Percentiles rank a stretch among this genome's conserved stretches.
phyloP scores from a whole-genome alignment of 345 rosid species.

The Pelargonium nanum region DNA sequence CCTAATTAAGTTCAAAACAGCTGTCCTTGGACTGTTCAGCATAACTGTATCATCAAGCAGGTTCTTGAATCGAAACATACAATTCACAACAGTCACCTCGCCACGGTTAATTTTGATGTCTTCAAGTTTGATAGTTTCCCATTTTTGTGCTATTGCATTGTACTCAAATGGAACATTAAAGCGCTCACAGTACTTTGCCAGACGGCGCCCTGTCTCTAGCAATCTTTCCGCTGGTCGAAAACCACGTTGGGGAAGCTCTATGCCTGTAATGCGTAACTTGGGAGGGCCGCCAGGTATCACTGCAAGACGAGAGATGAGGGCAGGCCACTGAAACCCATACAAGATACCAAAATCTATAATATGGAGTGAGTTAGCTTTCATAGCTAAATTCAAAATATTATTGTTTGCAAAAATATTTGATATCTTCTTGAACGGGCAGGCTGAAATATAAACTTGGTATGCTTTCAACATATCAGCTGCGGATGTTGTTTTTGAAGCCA shows the following conservation, averaged over 20 bases:
- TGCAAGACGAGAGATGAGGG: conserved; percentile 50
- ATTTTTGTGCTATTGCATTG: conserved; percentile 53
- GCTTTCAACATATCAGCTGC: conserved; percentile 58
- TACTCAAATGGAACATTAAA: conserved; percentile 67
- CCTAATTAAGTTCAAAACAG: conserved; percentile 46
- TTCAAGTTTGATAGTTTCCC: conserved; percentile 56
- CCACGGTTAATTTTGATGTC: conserved; percentile 40
- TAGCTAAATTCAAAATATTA: conserved; percentile 34
- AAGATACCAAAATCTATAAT: conserved; percentile 71
- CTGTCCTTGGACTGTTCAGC: conserved; percentile 47
- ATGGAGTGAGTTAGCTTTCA: conserved; percentile 42
- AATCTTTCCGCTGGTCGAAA: conserved; percentile 72
- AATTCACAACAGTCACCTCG: conserved; percentile 58
- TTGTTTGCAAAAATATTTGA: conserved; percentile 48
- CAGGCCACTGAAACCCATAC: conserved; percentile 84
- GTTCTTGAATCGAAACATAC: conserved; percentile 47
- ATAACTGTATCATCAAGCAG: conserved; percentile 56
- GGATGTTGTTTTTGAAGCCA: conserved; percentile 34
- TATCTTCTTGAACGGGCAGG: conserved; percentile 54
- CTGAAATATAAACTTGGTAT: conserved; percentile 36
- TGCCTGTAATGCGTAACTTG: conserved; percentile 71
- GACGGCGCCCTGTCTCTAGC: conserved; percentile 51
- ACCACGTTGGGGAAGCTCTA: conserved; percentile 70
- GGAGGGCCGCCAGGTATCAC: conserved; percentile 51
- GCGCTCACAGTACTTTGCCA: conserved; percentile 57